Conservation (phyloP, 768 basidiomycete genomes). For the Mycena albidolilacea region DNA sequence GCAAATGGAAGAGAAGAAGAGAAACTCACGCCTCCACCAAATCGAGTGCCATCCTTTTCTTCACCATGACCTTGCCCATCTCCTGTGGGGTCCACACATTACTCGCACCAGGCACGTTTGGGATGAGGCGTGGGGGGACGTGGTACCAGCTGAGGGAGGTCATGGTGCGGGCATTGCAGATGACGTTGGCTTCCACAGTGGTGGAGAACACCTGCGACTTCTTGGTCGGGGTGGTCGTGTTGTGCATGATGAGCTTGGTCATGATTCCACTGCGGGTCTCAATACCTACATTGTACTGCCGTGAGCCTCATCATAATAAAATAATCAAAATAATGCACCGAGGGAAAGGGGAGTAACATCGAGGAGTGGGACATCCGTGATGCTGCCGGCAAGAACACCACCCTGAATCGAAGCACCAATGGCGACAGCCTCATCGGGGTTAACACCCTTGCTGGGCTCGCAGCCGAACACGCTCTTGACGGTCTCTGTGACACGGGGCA, state of each 20-base stretch:
- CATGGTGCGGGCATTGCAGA: no score
- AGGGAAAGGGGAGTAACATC: slow-evolving; percentile 98
- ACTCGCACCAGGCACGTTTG: no score
- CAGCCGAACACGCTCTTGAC: slow-evolving; percentile 96
- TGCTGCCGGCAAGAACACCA: slow-evolving; percentile 96
- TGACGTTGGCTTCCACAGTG: no score
- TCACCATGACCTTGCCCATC: no score
- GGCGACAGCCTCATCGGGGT: slow-evolving; percentile 99
- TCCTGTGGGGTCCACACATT: no score
- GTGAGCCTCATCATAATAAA: slow-evolving; percentile 1
- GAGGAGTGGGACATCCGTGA: slow-evolving; percentile 94
- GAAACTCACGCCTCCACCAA: no score
- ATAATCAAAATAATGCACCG: slow-evolving; percentile 59
- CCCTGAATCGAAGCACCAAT: slow-evolving; percentile 99
- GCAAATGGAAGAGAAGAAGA: no score
- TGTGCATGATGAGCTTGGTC: slow-evolving; percentile 98
- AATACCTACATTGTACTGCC: slow-evolving; percentile 64
- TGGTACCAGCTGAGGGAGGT: no score
- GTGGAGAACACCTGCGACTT: slow-evolving; percentile 99
- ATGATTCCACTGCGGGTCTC: slow-evolving; percentile 99
- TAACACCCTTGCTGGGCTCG: slow-evolving; percentile 98
- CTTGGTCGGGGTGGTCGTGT: slow-evolving; percentile 99
- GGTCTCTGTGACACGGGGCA: slow-evolving; percentile 95
- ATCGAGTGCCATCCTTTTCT: no score
- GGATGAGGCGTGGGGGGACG: no score